Percentiles rank a stretch among this genome's conserved stretches.
Conservation (phyloP, 1,284 basidiomycete genomes). For the Bondarzewia mesenterica region DNA sequence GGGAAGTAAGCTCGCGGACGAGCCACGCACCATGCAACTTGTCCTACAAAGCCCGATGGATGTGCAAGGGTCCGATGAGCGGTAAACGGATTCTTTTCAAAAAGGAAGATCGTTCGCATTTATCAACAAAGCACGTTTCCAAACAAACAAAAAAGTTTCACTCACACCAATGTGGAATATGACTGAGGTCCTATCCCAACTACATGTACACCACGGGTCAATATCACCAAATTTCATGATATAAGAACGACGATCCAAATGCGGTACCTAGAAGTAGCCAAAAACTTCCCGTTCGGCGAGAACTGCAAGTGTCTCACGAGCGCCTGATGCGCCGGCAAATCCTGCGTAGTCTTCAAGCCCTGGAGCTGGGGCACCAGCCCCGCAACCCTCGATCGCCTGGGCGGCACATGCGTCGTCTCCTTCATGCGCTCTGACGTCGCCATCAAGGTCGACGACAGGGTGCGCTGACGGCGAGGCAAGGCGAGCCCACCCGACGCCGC, state of each 20-base stretch:
- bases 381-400: conserved; percentile 46
- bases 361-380: conserved; percentile 51
- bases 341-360: conserved; percentile 48
- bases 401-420: conserved; percentile 28
- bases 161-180: conserved; percentile 64
- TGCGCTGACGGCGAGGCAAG: conserved; percentile 18
- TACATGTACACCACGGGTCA: conserved; percentile 17
- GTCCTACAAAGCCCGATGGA: conserved; percentile 66
- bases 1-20: conserved; percentile 1
- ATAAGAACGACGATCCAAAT: not conserved
- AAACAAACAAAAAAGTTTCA: conserved; percentile 15
- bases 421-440: conserved; percentile 28
- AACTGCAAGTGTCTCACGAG: conserved; percentile 65
- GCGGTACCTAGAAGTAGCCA: conserved; percentile 61
- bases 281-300: conserved; percentile 60
- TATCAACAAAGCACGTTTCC: not conserved
- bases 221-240: not conserved
- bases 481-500: conserved; percentile 21
- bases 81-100: conserved; percentile 44
- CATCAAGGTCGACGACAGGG: conserved; percentile 18
- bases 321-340: conserved; percentile 54
- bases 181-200: conserved; percentile 72
- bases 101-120: no score
- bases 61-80: conserved; percentile 63
- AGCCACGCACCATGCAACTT: conserved; percentile 60